phyloP scores from a whole-genome alignment of 2,329 filamentous ascomycete species.

The Coniochaeta sp. region DNA sequence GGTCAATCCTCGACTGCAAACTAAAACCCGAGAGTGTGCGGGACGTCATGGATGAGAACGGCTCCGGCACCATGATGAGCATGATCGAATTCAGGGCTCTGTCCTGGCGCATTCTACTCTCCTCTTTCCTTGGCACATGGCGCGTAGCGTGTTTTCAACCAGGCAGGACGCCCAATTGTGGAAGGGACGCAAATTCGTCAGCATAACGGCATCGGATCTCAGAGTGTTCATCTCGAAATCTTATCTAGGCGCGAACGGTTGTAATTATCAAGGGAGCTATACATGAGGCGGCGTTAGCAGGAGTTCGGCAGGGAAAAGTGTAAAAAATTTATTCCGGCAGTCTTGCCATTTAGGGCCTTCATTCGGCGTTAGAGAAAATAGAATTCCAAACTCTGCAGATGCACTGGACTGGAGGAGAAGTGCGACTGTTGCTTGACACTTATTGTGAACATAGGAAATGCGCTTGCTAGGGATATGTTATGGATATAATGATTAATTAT shows the following conservation, averaged over 20 bases:
- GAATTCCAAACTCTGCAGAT: neutral
- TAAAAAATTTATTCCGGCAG: neutral
- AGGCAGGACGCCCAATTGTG: neutral
- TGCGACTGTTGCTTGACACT: too few relatives aligned
- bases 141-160: neutral
- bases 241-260: neutral
- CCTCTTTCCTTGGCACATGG: neutral
- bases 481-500: slow-evolving; percentile 2
- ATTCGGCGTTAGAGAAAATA: neutral
- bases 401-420: too few relatives aligned
- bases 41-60: too few relatives aligned
- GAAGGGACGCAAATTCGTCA: neutral
- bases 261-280: neutral
- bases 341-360: neutral
- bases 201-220: neutral
- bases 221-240: neutral
- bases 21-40: too few relatives aligned
- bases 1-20: neutral
- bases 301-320: neutral
- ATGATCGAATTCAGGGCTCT: too few relatives aligned
- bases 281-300: neutral
- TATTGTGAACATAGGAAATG: too few relatives aligned
- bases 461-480: too few relatives aligned
- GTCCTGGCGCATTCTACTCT: too few relatives aligned
- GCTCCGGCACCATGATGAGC: too few relatives aligned